Evolutionary conservation across 257 asterid genomes (phyloP), one percentile per base, ranked within the genome.

Genomic region (Scutellaria baicalensis): DNA sequence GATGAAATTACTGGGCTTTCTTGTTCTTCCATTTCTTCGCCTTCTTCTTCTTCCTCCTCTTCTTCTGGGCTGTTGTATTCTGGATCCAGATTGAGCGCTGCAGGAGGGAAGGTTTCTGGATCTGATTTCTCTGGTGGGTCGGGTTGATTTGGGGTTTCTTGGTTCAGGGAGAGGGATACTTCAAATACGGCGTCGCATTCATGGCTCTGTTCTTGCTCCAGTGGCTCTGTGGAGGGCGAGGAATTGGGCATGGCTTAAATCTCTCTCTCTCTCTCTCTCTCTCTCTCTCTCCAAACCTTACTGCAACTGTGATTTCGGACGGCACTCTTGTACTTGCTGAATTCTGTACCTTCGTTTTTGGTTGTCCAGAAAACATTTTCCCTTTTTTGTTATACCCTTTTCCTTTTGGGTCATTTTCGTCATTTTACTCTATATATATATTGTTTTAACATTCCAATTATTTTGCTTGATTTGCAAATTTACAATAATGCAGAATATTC

Each of bases 31-130:
- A 13, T 17, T 38, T 75, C 80, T n/a, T 56, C 83, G 3, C n/a
- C 83, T 10, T 50, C 82, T 39, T 73, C 79, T 23, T 70, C 83
- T 1, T 73, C 77, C 10, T 76, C 81, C n/a, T 75, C 79, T 62
- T 72, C 78, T 10, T 63, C 80, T 8, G 52, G 59, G 72, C 20
- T 64, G 63, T 64, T 50, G 16, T 58, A 68, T 27, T 51, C 77
- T 27, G 71, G 73, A 73, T 69, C 74, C 17, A 16, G 56, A 48
- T 20, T 17, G n/a, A 10, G 50, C 14, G 20, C 55, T 17, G 64
- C 43, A 8, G 38, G 36, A 23, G 45, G 64, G n/a, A 56, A 38
- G 9, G 47, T 40, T 40, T 56, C 74, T 6, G 64, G 59, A 18
- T 62, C 35, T 31, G 68, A 75, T 60, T 75, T 69, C 0, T 63